A percentile compares a stretch with the other conserved stretches of the same genome.
Evolutionary conservation across 2,329 filamentous ascomycete genomes (phyloP).

Genomic region (Xylariaceae sp.): DNA sequence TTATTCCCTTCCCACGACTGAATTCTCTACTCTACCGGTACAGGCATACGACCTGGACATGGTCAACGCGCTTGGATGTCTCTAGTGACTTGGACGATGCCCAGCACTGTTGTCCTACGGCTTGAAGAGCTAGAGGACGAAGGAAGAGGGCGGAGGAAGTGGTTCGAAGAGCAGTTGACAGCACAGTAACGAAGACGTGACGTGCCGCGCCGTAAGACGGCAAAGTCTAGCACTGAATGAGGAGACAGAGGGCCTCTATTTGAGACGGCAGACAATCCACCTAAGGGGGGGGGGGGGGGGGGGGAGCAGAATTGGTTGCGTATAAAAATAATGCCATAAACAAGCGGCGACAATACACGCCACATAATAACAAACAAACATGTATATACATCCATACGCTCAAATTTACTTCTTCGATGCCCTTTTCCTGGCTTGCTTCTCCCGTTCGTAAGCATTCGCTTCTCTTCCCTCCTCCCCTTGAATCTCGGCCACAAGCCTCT

Average conservation of each 20-base stretch:
- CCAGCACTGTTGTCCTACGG: conserved; percentile 15
- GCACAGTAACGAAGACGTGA: no score
- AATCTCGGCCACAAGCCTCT: conserved; percentile 85
- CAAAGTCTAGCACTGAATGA: no score
- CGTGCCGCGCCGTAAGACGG: no score
- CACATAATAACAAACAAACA: background rate
- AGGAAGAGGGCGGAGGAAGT: no score
- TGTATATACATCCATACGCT: background rate
- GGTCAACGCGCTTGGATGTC: conserved; percentile 23
- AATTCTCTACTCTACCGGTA: conserved; percentile 8
- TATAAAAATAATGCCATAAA: background rate
- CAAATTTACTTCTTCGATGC: conserved; percentile 42
- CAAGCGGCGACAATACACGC: background rate
- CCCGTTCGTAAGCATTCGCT: conserved; percentile 81
- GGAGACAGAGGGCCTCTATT: no score
- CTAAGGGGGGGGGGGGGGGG: no score
- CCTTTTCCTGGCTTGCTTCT: conserved; percentile 69
- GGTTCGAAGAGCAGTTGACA: no score
- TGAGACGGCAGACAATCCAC: no score
- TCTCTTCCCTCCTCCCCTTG: conserved; percentile 88
- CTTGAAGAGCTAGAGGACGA: no score
- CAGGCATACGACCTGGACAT: conserved; percentile 19
- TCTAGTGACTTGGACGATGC: conserved; percentile 21
- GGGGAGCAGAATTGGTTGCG: background rate
- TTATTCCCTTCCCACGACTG: conserved; percentile 12